Percentiles rank a stretch among this genome's conserved stretches.
phyloP scores from a whole-genome alignment of 495 filamentous ascomycete species.

The Delitschia confertaspora region DNA sequence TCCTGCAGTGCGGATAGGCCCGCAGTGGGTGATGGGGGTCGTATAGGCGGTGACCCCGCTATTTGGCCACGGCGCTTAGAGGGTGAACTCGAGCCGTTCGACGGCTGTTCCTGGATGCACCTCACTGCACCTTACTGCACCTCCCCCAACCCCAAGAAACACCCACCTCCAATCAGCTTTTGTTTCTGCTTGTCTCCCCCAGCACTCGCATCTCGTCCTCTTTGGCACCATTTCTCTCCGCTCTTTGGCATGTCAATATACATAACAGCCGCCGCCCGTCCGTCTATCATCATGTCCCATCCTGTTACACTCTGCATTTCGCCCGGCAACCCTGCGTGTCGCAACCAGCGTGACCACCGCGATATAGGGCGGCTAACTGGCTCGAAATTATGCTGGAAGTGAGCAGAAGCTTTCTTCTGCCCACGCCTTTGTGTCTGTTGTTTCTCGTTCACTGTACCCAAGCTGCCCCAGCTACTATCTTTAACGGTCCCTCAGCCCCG shows the following conservation, averaged over 20 bases:
- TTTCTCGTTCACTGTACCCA: neutral
- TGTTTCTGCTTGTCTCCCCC: neutral
- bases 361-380: too few species aligned
- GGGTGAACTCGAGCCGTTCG: too few species aligned
- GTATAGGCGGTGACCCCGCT: too few species aligned
- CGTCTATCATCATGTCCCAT: conserved; percentile 19
- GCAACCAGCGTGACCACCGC: conserved; percentile 14
- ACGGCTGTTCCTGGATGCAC: conserved; percentile 11
- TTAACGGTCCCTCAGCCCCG: conserved; percentile 48
- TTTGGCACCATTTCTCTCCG: conserved; percentile 2
- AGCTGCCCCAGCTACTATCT: neutral
- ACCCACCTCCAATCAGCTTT: conserved; percentile 19
- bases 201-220: conserved; percentile 8
- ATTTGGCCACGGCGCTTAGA: too few species aligned
- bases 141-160: conserved; percentile 11
- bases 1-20: too few species aligned
- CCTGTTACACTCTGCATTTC: conserved; percentile 23
- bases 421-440: neutral
- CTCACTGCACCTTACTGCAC: conserved; percentile 14
- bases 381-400: too few species aligned
- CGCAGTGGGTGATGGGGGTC: too few species aligned
- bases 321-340: conserved; percentile 22
- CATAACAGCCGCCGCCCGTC: conserved; percentile 17
- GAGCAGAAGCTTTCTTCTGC: neutral
- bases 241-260: conserved; percentile 17